phyloP scores from a whole-genome alignment of 2,329 filamentous ascomycete species.

The Curvularia sp. region DNA sequence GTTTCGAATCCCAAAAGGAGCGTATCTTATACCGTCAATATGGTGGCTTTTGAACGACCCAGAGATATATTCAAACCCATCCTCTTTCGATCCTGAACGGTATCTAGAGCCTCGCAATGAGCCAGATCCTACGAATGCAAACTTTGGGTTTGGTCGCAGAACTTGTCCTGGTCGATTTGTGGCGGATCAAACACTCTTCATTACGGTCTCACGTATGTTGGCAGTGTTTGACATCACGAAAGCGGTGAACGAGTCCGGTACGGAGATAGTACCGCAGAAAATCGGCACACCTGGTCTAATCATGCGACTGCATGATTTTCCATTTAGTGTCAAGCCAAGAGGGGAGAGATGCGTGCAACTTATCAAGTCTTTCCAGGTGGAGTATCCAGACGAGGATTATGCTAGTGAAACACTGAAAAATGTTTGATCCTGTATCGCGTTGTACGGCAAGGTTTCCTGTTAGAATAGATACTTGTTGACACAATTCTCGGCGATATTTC shows the following conservation, averaged over 20 bases:
- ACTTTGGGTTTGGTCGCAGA: neutral
- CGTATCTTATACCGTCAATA: neutral
- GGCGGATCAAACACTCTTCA: neutral
- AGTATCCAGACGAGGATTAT: neutral
- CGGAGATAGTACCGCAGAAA: neutral
- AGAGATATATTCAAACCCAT: neutral
- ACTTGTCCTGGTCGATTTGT: neutral
- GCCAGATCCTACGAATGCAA: neutral
- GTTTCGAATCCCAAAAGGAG: neutral
- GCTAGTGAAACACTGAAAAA: neutral
- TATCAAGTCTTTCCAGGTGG: neutral
- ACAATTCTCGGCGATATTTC: no score
- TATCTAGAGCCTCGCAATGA: neutral
- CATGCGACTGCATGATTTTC: neutral
- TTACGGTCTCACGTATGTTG: neutral
- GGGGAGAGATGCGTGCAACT: neutral
- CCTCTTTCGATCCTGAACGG: neutral
- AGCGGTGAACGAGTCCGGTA: neutral
- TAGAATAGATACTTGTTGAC: no score
- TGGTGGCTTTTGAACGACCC: conserved; percentile 1
- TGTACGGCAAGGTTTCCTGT: neutral
- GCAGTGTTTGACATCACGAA: neutral
- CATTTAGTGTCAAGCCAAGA: neutral
- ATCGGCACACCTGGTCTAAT: neutral
- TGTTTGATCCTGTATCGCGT: neutral